Evolutionary conservation across 176 grass and related monocot species (phyloP).

Genomic region (Zoysia japonica): DNA sequence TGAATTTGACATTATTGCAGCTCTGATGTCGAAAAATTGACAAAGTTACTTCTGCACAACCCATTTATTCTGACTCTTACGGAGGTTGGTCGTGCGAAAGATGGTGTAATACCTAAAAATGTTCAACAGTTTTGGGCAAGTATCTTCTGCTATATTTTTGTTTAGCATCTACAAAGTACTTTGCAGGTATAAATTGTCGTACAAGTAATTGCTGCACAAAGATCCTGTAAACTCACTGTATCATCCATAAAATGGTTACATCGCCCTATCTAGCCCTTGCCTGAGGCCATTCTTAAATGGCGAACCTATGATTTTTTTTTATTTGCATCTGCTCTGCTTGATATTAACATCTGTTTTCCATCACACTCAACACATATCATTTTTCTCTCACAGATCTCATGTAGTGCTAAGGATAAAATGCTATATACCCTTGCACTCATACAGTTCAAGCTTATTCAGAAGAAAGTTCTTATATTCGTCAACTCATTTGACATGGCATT

Average conservation of each 20-base stretch:
- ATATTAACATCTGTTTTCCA: constrained; percentile 4
- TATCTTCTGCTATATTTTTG: constrained; percentile 12
- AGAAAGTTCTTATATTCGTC: constrained; percentile 96
- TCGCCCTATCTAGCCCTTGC: constrained; percentile 12
- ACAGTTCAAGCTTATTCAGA: constrained; percentile 90
- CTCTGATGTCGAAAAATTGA: constrained; percentile 82
- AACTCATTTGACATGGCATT: constrained; percentile 96
- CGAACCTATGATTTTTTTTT: background rate
- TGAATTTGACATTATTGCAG: constrained; percentile 43
- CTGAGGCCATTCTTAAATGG: constrained; percentile 18
- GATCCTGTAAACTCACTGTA: background rate
- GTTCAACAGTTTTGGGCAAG: constrained; percentile 87
- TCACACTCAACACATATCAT: background rate
- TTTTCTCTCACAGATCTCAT: constrained; percentile 69
- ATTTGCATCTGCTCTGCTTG: background rate
- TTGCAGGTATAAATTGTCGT: constrained; percentile 9
- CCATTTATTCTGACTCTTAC: constrained; percentile 82
- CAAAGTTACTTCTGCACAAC: constrained; percentile 92
- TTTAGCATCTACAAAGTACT: background rate
- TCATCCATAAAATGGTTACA: constrained; percentile 3
- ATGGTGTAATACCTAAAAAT: constrained; percentile 79
- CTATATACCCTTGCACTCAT: constrained; percentile 74
- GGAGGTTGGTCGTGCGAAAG: constrained; percentile 66
- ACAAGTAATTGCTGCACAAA: constrained; percentile 18
- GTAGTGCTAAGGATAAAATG: constrained; percentile 74